These are phyloP conservation scores for Tylopilus sp. DNA, from an alignment of 768 basidiomycete species.

Conservation along the genomic window DNA sequence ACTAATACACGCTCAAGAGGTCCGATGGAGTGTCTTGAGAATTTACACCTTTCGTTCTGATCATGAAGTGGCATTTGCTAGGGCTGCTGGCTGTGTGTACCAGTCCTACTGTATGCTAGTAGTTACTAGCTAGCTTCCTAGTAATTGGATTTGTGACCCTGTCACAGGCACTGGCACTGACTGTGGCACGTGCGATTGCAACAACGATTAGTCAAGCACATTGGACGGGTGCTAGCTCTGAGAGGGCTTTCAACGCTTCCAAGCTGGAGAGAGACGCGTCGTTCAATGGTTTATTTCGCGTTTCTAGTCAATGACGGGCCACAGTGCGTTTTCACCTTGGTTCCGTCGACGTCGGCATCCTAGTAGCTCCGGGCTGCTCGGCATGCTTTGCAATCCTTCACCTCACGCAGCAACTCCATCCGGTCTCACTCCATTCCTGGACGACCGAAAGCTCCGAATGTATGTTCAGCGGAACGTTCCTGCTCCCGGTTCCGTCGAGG, in stretches of 20 bases:
- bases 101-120: not conserved
- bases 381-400: not conserved
- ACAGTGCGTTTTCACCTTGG: not conserved
- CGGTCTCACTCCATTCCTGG: not conserved
- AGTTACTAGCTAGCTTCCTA: not conserved
- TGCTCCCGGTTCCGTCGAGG: not conserved
- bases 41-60: conserved; percentile 8
- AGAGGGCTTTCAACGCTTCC: no score
- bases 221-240: no score
- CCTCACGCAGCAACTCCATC: no score
- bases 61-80: not conserved
- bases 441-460: not conserved
- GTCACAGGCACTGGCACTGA: not conserved
- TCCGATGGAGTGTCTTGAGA: conserved; percentile 13
- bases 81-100: no score
- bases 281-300: not conserved
- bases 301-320: not conserved
- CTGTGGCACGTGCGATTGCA: no score
- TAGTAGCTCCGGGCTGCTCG: not conserved
- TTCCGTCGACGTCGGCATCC: no score
- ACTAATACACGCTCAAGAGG: conserved; percentile 28
- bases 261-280: not conserved
- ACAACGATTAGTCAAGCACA: no score
- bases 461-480: not conserved
- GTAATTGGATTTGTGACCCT: not conserved